Percentiles rank a stretch among this genome's conserved stretches.
Evolutionary conservation across 148 eudicot species (phyloP).

Genomic region (Chenopodium berlandieri): DNA sequence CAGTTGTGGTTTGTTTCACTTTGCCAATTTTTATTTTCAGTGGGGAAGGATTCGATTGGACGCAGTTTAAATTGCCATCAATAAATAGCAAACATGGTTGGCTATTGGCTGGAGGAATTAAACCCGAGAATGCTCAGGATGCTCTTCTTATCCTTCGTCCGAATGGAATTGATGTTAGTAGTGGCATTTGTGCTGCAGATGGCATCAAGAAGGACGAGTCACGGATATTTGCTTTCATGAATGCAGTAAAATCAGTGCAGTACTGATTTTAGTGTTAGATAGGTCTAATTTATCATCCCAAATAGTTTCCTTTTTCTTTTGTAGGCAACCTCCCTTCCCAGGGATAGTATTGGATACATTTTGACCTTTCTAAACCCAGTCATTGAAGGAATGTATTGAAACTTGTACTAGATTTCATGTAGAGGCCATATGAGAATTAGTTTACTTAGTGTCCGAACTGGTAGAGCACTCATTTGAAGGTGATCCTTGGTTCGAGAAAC

Average conservation of each 20-base stretch:
- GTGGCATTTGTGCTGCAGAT: constrained; percentile 80
- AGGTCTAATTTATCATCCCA: background rate
- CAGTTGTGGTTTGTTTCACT: background rate
- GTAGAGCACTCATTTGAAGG: no score
- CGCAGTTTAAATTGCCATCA: constrained; percentile 60
- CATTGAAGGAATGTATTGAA: background rate
- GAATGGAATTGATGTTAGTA: constrained; percentile 83
- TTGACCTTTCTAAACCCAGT: background rate
- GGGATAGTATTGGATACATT: background rate
- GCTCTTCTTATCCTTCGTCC: constrained; percentile 71
- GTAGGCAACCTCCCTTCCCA: background rate
- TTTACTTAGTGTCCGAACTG: no score
- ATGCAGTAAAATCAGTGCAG: constrained; percentile 52
- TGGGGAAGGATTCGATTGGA: constrained; percentile 87
- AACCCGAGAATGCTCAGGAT: constrained; percentile 57
- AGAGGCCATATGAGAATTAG: no score
- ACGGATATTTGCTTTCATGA: constrained; percentile 61
- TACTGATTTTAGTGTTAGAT: constrained; percentile 26
- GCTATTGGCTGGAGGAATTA: constrained; percentile 89
- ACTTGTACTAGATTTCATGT: no score
- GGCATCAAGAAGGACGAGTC: constrained; percentile 66
- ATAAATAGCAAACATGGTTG: constrained; percentile 76
- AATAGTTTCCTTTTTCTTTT: background rate
- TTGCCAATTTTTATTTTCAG: constrained; percentile 37
- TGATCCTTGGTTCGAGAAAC: no score